A percentile compares a stretch with the other conserved stretches of the same genome.
phyloP scores from a whole-genome alignment of 306 rosid genomes.

The Arachis stenosperma region DNA sequence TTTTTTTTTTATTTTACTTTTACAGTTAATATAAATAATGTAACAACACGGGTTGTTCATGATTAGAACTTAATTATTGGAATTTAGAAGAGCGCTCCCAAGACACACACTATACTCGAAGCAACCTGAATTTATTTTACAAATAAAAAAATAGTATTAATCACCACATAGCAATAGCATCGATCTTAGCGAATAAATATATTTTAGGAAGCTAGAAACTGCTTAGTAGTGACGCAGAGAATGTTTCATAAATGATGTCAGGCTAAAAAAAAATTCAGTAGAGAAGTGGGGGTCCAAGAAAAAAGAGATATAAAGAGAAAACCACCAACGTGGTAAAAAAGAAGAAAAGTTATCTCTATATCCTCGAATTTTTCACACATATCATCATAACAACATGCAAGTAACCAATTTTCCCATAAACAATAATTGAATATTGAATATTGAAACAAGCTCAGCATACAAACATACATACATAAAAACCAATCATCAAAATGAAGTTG shows the following conservation, averaged over 20 bases:
- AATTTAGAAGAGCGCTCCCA: neutral
- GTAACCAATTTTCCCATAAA: neutral
- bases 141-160: neutral
- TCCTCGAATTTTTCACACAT: conserved; percentile 35
- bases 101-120: conserved; percentile 8
- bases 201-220: conserved; percentile 23
- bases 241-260: conserved; percentile 46
- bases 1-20: neutral
- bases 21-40: neutral
- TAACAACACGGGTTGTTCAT: neutral
- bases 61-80: too few relatives aligned
- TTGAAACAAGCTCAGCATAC: conserved; percentile 11
- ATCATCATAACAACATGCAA: conserved; percentile 35
- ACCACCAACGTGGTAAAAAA: conserved; percentile 40
- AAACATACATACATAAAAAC: neutral
- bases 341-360: conserved; percentile 38
- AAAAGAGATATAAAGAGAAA: conserved; percentile 38
- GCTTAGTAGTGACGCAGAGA: conserved; percentile 58
- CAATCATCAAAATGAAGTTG: neutral
- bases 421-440: conserved; percentile 3
- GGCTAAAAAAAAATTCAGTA: conserved; percentile 15
- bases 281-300: conserved; percentile 35
- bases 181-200: neutral
- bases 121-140: conserved; percentile 12
- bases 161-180: conserved; percentile 16